Evolutionary conservation across 345 rosid genomes (phyloP).

Genomic region (Euphorbia tirucalli): DNA sequence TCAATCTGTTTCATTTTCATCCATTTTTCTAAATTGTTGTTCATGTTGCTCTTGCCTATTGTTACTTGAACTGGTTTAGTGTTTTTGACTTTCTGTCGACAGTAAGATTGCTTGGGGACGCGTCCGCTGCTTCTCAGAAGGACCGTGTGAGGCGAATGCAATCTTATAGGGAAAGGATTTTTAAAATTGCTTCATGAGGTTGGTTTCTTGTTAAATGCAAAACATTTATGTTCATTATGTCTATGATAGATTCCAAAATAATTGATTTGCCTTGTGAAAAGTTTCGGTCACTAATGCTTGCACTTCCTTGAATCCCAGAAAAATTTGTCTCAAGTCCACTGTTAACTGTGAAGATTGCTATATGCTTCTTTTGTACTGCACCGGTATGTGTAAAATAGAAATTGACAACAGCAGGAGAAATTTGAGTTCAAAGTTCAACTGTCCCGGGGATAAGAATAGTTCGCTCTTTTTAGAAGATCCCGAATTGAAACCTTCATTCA

Average conservation of each 20-base stretch:
- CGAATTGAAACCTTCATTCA: too few relatives aligned
- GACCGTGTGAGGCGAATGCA: conserved; percentile 84
- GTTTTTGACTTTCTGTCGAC: conserved; percentile 14
- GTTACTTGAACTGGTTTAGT: conserved; percentile 1
- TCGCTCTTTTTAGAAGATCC: too few relatives aligned
- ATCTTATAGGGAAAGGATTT: conserved; percentile 81
- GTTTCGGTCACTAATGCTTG: conserved; percentile 93
- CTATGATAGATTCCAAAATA: conserved; percentile 4
- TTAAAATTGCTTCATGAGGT: conserved; percentile 89
- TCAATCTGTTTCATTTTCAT: too few relatives aligned
- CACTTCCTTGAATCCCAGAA: conserved; percentile 95
- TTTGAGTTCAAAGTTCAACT: too few relatives aligned
- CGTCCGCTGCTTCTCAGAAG: conserved; percentile 89
- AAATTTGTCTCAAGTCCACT: too few relatives aligned
- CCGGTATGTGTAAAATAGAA: too few relatives aligned
- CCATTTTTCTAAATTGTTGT: too few relatives aligned
- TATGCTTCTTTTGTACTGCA: too few relatives aligned
- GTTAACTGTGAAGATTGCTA: too few relatives aligned
- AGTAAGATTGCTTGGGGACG: conserved; percentile 90
- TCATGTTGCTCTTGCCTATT: too few relatives aligned
- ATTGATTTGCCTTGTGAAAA: conserved; percentile 36
- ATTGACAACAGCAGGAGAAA: too few relatives aligned
- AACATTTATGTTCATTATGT: not conserved
- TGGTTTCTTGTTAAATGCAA: conserved; percentile 12
- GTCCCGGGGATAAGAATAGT: too few relatives aligned